These are phyloP conservation scores for Sugiyamaella xylanicola DNA, from an alignment of 1,139 yeast genomes.

Conservation along the genomic window DNA sequence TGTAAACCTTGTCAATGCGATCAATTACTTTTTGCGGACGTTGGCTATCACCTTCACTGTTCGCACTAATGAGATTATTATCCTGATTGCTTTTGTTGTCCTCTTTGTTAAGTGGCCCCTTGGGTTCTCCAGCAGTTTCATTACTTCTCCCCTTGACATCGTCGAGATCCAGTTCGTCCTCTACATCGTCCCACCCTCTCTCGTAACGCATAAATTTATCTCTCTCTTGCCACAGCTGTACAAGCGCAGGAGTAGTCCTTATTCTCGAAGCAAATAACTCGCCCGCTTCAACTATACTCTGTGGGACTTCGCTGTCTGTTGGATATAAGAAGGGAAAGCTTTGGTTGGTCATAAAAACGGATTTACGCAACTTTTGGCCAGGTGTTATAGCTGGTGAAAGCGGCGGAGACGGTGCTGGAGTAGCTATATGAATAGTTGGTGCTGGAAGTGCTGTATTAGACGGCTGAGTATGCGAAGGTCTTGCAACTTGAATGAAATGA, in stretches of 20 bases:
- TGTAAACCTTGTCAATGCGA: slow-evolving; percentile 65
- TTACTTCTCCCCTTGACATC: slow-evolving; percentile 19
- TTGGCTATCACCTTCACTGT: background rate
- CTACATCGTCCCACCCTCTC: slow-evolving; percentile 56
- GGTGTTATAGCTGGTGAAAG: slow-evolving; percentile 54
- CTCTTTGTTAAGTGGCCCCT: too few relatives aligned
- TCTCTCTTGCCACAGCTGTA: slow-evolving; percentile 73
- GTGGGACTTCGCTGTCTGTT: slow-evolving; percentile 56
- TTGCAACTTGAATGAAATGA: slow-evolving; percentile 55
- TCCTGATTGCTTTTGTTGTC: too few relatives aligned
- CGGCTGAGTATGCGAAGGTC: slow-evolving; percentile 58
- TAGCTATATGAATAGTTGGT: slow-evolving; percentile 74
- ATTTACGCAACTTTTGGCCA: slow-evolving; percentile 67
- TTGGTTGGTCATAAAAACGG: slow-evolving; percentile 72
- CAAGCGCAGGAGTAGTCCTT: slow-evolving; percentile 63
- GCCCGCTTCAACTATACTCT: slow-evolving; percentile 77
- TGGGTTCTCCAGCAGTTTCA: background rate
- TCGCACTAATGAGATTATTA: too few relatives aligned
- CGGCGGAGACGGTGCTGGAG: slow-evolving; percentile 88
- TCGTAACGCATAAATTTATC: slow-evolving; percentile 73
- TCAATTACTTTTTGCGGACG: slow-evolving; percentile 44
- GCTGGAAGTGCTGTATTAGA: slow-evolving; percentile 59
- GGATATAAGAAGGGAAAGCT: slow-evolving; percentile 83
- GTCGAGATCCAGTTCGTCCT: slow-evolving; percentile 13
- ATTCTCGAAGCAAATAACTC: slow-evolving; percentile 63